Percentiles rank a stretch among this genome's conserved stretches.
These are phyloP conservation scores for Spergularia azorica DNA, from an alignment of 179 eudicot genomes.

Conservation along the genomic window DNA sequence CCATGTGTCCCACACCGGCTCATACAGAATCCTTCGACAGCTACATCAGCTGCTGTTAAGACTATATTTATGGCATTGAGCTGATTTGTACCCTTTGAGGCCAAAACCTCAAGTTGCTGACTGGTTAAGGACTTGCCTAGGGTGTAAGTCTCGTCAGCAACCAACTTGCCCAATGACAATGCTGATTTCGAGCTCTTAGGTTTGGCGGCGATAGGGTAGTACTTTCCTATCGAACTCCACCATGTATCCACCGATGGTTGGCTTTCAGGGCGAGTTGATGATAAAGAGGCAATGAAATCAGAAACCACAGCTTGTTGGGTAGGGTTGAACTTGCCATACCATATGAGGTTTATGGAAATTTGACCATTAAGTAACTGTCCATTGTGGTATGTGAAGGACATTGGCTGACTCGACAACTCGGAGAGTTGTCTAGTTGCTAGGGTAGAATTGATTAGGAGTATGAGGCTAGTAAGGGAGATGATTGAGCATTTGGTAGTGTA, in stretches of 20 bases:
- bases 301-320: constrained; percentile 19
- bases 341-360: constrained; percentile 20
- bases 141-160: constrained; percentile 17
- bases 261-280: constrained; percentile 9
- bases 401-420: constrained; percentile 11
- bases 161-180: constrained; percentile 2
- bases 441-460: constrained; percentile 3
- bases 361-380: constrained; percentile 14
- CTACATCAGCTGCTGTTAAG: constrained; percentile 21
- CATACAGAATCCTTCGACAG: constrained; percentile 25
- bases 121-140: constrained; percentile 10
- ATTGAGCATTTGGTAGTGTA: background rate
- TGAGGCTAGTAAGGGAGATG: constrained; percentile 31
- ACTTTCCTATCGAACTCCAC: constrained; percentile 23
- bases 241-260: constrained; percentile 26
- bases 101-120: constrained; percentile 11
- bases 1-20: constrained; percentile 29
- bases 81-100: constrained; percentile 6
- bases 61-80: constrained; percentile 13
- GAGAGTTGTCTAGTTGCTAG: constrained; percentile 8
- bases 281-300: constrained; percentile 3
- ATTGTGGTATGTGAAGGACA: constrained; percentile 22
- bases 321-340: constrained; percentile 23
- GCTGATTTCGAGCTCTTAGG: constrained; percentile 10
- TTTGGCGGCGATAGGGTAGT: constrained; percentile 13